A percentile compares a stretch with the other conserved stretches of the same genome.
Conservation (phyloP, 1,139 yeast genomes). For the Kurtzmaniella quercitrusa region DNA sequence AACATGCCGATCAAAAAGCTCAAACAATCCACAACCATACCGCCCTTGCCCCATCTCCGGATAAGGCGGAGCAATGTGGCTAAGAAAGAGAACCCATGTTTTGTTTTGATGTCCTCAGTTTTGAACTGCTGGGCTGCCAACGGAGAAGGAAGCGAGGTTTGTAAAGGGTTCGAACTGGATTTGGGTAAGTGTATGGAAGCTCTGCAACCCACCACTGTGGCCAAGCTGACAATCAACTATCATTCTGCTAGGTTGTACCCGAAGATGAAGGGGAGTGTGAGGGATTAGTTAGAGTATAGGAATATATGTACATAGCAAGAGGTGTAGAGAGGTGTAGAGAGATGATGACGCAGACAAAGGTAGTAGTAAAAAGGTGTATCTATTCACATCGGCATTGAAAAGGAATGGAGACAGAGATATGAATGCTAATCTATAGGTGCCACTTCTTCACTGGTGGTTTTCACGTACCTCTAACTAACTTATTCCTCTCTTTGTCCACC, state of each 20-base stretch:
- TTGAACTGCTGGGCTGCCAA: slow-evolving; percentile 96
- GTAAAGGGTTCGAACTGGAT: slow-evolving; percentile 57
- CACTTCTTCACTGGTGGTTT: no score
- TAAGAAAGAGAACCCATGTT: slow-evolving; percentile 65
- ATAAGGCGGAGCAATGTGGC: slow-evolving; percentile 61
- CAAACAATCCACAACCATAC: slow-evolving; percentile 39
- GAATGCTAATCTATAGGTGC: no score
- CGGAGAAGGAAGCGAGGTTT: slow-evolving; percentile 72
- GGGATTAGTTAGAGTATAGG: slow-evolving; percentile 41
- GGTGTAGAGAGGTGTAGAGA: background rate
- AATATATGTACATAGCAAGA: slow-evolving; percentile 3
- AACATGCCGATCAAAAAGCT: slow-evolving; percentile 10
- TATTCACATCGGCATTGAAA: no score
- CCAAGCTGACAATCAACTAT: slow-evolving; percentile 58
- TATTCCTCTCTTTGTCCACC: no score
- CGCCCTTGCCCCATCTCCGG: slow-evolving; percentile 72
- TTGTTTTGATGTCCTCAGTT: slow-evolving; percentile 78
- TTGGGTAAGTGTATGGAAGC: slow-evolving; percentile 47
- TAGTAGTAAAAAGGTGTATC: no score
- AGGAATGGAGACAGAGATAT: no score
- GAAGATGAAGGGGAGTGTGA: slow-evolving; percentile 70
- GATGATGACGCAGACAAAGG: no score
- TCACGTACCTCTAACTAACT: no score
- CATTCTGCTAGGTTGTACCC: slow-evolving; percentile 81
- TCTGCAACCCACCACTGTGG: slow-evolving; percentile 44